A percentile compares a stretch with the other conserved stretches of the same genome.
Conservation (phyloP, 768 basidiomycete species). For the Lactifluus subvellereus region DNA sequence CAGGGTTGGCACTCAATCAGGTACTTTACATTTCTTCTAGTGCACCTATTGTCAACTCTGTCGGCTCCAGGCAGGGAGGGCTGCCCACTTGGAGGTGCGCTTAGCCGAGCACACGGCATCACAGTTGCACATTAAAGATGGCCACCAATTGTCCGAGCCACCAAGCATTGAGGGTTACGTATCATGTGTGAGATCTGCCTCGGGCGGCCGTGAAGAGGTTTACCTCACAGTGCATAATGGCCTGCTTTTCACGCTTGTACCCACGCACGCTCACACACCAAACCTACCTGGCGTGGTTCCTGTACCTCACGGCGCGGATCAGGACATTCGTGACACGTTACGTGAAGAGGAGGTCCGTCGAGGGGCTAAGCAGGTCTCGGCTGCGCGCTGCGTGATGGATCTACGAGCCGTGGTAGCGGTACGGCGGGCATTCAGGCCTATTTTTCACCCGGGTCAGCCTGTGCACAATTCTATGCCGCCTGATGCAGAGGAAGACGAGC, state of each 20-base stretch:
- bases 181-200: conserved; percentile 57
- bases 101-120: conserved; percentile 62
- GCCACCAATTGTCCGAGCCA: conserved; percentile 59
- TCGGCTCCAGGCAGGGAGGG: conserved; percentile 32
- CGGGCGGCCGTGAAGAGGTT: conserved; percentile 49
- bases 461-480: conserved; percentile 16
- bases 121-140: conserved; percentile 39
- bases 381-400: conserved; percentile 65
- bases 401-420: conserved; percentile 63
- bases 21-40: conserved; percentile 37
- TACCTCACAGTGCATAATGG: conserved; percentile 74
- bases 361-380: conserved; percentile 56
- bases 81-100: conserved; percentile 67
- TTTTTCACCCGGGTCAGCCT: conserved; percentile 30
- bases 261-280: conserved; percentile 58
- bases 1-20: conserved; percentile 67
- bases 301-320: conserved; percentile 29
- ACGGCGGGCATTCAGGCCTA: conserved; percentile 51
- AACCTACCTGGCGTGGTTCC: conserved; percentile 52
- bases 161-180: conserved; percentile 84
- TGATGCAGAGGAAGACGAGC: conserved; percentile 28
- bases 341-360: conserved; percentile 52
- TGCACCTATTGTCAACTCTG: conserved; percentile 14
- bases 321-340: conserved; percentile 32
- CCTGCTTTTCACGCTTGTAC: conserved; percentile 55